Evolutionary conservation across 768 basidiomycete genomes (phyloP).

Genomic region (Podaxis sp.): DNA sequence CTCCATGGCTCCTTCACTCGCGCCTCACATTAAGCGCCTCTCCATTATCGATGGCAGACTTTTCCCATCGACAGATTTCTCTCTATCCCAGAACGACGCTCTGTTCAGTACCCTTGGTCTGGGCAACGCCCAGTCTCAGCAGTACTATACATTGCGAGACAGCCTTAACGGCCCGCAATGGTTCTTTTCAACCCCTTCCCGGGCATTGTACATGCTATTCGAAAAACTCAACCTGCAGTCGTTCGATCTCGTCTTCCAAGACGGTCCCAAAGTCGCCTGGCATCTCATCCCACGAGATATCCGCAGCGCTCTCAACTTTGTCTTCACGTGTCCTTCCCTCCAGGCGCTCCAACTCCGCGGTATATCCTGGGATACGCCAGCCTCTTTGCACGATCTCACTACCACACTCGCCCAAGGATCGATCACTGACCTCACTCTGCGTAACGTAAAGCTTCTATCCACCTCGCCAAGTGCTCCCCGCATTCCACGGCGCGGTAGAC

Average conservation of each 20-base stretch:
- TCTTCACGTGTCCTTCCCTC: not conserved
- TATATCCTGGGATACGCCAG: not conserved
- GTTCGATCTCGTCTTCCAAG: slow-evolving; percentile 10
- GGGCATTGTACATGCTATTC: not conserved
- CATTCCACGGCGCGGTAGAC: not conserved
- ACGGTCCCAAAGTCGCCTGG: slow-evolving; percentile 9
- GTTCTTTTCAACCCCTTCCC: slow-evolving; percentile 6
- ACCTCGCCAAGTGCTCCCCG: not conserved
- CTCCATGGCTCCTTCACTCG: not conserved
- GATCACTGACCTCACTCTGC: not conserved
- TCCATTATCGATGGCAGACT: slow-evolving; percentile 11
- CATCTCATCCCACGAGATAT: slow-evolving; percentile 1
- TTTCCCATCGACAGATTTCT: not conserved
- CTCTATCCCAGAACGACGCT: not conserved
- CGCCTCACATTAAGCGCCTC: slow-evolving; percentile 1
- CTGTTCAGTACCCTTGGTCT: not conserved
- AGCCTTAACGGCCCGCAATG: slow-evolving; percentile 9
- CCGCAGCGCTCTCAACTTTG: not conserved
- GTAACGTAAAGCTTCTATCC: not conserved
- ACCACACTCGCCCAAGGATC: not conserved
- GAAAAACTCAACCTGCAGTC: not conserved
- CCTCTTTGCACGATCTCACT: not conserved
- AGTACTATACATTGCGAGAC: not conserved
- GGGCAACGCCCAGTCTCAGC: not conserved
- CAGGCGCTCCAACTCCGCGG: not conserved